Base-by-base conservation (phyloP, 1,139 yeast species). In the Pneumocystis sp. region DNA sequence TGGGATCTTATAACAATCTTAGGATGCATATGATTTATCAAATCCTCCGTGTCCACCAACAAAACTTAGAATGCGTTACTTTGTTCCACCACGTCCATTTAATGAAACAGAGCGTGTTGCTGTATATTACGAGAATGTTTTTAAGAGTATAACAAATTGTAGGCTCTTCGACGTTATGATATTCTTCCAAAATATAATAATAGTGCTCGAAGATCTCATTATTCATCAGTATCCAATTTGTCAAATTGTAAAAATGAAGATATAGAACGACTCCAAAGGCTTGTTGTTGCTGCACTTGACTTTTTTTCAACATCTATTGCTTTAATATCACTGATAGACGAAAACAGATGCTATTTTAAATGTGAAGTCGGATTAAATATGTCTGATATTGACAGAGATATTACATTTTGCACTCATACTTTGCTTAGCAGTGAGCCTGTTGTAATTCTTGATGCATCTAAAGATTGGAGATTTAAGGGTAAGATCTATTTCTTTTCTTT, bases 401-500 rank as follows among this genome's bases (percentile, higher is more conserved):
- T 65, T 21, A 65, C 70, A n/a, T 62, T 69, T 61, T 70, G 70
- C 34, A 66, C 64, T 5, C 70, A 69, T 62, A 68, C 70, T 6
- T 37, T 69, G 5, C 64, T 69, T 6, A 61, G 68, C 15, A 45
- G 40, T n/a, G 65, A 63, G 8, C 70, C 70, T 6, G 37, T 69
- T 25, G 67, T 68, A 10, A 69, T 69, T n/a, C 61, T 64, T 35
- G 67, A 66, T 50, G 65, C 70, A 21, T 60, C 62, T 40, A 63
- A 56, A 35, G 70, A 69, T 61, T 69, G 70, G 70, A 69, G 70
- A 12, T 63, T 69, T 60, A 61, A 56, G 34, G 64, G 57, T 25
- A 50, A n/a, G 31, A 25, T 25, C 10, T 50, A 8, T 25, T 3
- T 29, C 6, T 8, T 21, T 50, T 25, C 3, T 25, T n/a, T 50